Conservation (phyloP, 1,139 yeast species). For the Groenewaldozyma auringiensis region DNA sequence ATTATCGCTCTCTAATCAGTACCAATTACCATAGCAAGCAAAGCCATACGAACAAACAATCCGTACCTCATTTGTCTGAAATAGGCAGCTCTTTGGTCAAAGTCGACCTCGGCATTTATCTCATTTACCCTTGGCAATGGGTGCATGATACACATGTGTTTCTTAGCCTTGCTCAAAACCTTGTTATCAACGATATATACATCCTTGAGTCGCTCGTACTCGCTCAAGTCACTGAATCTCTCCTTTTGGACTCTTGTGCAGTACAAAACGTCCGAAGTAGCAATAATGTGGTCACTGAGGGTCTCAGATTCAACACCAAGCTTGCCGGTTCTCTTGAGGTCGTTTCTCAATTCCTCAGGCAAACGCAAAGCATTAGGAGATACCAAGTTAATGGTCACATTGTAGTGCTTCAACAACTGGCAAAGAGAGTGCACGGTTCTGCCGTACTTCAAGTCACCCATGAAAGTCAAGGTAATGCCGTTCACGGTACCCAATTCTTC, state of each 20-base stretch:
- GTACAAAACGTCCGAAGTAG: slow-evolving; percentile 88
- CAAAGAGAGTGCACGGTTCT: slow-evolving; percentile 98
- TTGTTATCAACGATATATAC: slow-evolving; percentile 87
- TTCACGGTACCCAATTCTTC: slow-evolving; percentile 98
- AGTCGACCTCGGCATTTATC: slow-evolving; percentile 96
- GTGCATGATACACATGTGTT: slow-evolving; percentile 98
- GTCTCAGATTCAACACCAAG: slow-evolving; percentile 63
- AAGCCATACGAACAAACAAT: slow-evolving; percentile 95
- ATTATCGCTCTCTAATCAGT: slow-evolving; percentile 1
- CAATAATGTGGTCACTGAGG: slow-evolving; percentile 75
- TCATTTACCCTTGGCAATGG: slow-evolving; percentile 97
- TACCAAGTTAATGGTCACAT: slow-evolving; percentile 87
- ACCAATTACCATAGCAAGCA: slow-evolving; percentile 96
- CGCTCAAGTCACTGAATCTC: slow-evolving; percentile 68
- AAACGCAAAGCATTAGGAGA: slow-evolving; percentile 81
- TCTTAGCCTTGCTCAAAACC: slow-evolving; percentile 85
- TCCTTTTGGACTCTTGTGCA: slow-evolving; percentile 98
- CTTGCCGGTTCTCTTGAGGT: slow-evolving; percentile 60
- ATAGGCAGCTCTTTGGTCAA: slow-evolving; percentile 98
- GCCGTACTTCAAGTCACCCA: slow-evolving; percentile 98
- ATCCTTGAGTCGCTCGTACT: slow-evolving; percentile 86
- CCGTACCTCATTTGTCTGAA: slow-evolving; percentile 99
- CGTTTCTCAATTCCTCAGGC: slow-evolving; percentile 64
- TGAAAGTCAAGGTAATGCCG: slow-evolving; percentile 94
- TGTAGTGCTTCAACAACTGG: slow-evolving; percentile 83